phyloP scores from a whole-genome alignment of 2,329 filamentous ascomycete genomes.

The Exophiala oligosperma region DNA sequence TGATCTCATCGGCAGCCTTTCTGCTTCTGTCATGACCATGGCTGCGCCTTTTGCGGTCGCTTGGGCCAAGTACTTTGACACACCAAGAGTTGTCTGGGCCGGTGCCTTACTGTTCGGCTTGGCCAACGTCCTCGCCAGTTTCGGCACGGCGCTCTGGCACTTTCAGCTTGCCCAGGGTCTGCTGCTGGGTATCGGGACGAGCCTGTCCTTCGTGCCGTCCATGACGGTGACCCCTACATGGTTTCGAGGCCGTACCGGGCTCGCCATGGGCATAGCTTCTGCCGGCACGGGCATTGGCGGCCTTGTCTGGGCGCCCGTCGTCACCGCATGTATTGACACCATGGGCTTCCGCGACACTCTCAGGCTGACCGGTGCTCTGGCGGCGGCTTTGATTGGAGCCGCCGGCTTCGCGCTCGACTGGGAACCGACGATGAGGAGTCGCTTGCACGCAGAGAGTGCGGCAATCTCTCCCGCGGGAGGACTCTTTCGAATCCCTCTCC shows the following conservation, averaged over 20 bases:
- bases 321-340: conserved; percentile 31
- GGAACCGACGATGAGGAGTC: conserved; percentile 33
- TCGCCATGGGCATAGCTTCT: conserved; percentile 61
- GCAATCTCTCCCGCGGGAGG: background rate
- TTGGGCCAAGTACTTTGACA: conserved; percentile 36
- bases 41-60: conserved; percentile 37
- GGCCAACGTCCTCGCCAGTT: conserved; percentile 35
- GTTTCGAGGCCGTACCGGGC: conserved; percentile 57
- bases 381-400: conserved; percentile 29
- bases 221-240: conserved; percentile 60
- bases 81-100: conserved; percentile 31
- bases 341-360: conserved; percentile 40
- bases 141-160: conserved; percentile 56
- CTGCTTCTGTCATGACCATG: conserved; percentile 38
- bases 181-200: conserved; percentile 62
- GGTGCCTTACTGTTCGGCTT: conserved; percentile 37
- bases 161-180: conserved; percentile 60
- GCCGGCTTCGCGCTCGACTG: conserved; percentile 32
- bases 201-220: conserved; percentile 58
- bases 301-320: conserved; percentile 49
- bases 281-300: conserved; percentile 61
- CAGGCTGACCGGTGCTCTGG: conserved; percentile 34
- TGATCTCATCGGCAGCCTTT: conserved; percentile 40
- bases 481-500: conserved; percentile 31
- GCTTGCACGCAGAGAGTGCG: conserved; percentile 7